Conservation (phyloP, 306 rosid species). For the Prunus dulcis region DNA sequence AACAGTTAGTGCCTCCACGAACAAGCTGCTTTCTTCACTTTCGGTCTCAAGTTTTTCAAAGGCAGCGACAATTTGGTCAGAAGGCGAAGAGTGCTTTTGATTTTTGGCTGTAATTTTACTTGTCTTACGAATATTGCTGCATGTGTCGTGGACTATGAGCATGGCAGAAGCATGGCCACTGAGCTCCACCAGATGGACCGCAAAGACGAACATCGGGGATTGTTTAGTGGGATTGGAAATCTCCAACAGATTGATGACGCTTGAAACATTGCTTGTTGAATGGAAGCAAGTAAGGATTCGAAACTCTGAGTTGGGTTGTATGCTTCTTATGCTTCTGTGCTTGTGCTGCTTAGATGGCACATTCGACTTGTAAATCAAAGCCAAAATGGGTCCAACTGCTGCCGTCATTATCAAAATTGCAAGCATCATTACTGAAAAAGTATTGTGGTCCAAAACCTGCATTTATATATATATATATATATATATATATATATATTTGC, state of each 20-base stretch:
- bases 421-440: slow-evolving; percentile 7
- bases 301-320: neutral
- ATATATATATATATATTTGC: neutral
- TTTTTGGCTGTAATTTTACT: neutral
- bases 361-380: neutral
- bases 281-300: slow-evolving; percentile 30
- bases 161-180: slow-evolving; percentile 19
- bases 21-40: neutral
- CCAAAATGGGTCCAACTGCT: slow-evolving; percentile 17
- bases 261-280: slow-evolving; percentile 18
- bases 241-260: slow-evolving; percentile 34
- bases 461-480: too few species aligned
- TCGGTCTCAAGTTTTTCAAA: neutral
- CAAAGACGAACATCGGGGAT: slow-evolving; percentile 32
- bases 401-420: slow-evolving; percentile 18
- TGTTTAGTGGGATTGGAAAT: slow-evolving; percentile 36
- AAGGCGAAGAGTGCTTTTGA: neutral
- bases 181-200: slow-evolving; percentile 44
- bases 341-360: neutral
- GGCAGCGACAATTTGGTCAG: neutral
- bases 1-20: slow-evolving; percentile 10
- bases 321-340: neutral
- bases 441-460: slow-evolving; percentile 17
- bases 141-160: slow-evolving; percentile 43
- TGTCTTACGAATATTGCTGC: neutral